Evolutionary conservation across 768 basidiomycete genomes (phyloP).

Genomic region (Boletus rubropictus): DNA sequence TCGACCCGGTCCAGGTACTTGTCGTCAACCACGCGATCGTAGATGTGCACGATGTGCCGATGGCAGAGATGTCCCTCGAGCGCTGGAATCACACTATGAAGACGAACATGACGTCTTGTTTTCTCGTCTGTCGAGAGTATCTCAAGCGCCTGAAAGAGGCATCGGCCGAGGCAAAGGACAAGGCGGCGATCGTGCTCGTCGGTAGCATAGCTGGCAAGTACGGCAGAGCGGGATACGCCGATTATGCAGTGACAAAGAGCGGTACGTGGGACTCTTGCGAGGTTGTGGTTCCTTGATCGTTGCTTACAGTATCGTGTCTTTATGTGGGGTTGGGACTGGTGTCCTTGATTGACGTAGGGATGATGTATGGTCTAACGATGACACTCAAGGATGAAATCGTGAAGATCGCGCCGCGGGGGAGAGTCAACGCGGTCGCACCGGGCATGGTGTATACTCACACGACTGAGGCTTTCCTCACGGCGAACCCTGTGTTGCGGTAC

Average conservation of each 20-base stretch:
- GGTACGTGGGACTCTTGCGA: constrained; percentile 33
- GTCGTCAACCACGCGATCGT: constrained; percentile 59
- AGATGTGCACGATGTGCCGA: constrained; percentile 35
- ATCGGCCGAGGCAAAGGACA: constrained; percentile 38
- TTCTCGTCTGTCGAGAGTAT: constrained; percentile 58
- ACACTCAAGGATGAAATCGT: constrained; percentile 76
- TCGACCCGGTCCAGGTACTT: constrained; percentile 48
- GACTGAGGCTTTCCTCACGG: no score
- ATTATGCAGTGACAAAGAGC: constrained; percentile 64
- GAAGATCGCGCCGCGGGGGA: constrained; percentile 57
- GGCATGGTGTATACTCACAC: constrained; percentile 64
- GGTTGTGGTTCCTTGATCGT: no score
- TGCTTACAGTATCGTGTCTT: background rate
- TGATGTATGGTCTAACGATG: constrained; percentile 52
- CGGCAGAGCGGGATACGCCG: constrained; percentile 59
- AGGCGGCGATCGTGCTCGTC: constrained; percentile 59
- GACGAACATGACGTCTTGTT: constrained; percentile 58
- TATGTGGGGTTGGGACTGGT: no score
- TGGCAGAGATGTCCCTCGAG: constrained; percentile 53
- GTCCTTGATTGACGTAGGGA: background rate
- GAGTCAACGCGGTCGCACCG: constrained; percentile 62
- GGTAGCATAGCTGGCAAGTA: constrained; percentile 68
- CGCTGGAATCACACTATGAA: constrained; percentile 57
- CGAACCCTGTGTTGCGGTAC: constrained; percentile 49
- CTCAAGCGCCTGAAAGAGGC: constrained; percentile 40